These are phyloP conservation scores for Sicyos baderoa DNA, from an alignment of 306 rosid species.

Conservation along the genomic window DNA sequence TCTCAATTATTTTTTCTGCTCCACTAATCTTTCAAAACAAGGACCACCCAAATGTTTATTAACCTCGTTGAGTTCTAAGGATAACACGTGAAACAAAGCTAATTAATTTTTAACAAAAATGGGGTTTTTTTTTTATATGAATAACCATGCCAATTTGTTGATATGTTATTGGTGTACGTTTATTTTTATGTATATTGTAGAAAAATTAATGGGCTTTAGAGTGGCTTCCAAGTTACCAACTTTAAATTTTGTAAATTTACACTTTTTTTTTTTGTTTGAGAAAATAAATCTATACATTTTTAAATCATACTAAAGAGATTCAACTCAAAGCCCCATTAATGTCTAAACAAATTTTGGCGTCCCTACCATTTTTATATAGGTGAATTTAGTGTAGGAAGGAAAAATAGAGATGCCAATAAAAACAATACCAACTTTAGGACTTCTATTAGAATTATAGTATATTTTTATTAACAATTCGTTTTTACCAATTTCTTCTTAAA, in stretches of 20 bases:
- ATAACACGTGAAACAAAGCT: too few relatives aligned
- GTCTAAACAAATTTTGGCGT: neutral
- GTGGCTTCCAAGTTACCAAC: slow-evolving; percentile 13
- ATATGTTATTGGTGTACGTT: neutral
- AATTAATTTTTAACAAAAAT: too few relatives aligned
- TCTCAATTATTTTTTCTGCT: slow-evolving; percentile 10
- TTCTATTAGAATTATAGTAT: too few relatives aligned
- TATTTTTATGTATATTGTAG: neutral
- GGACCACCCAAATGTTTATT: neutral
- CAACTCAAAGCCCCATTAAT: neutral
- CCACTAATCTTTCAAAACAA: slow-evolving; percentile 8
- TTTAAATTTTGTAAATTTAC: neutral
- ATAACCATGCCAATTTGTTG: neutral
- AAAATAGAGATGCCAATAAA: too few relatives aligned
- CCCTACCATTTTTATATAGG: neutral
- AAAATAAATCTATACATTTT: too few relatives aligned
- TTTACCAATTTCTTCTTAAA: too few relatives aligned
- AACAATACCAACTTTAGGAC: too few relatives aligned
- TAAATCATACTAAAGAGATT: neutral
- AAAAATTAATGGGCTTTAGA: neutral
- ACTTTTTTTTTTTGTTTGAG: too few relatives aligned
- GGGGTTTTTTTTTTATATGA: too few relatives aligned
- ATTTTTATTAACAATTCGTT: too few relatives aligned
- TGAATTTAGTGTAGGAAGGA: neutral
- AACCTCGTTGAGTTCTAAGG: neutral